Percentiles rank a stretch among this genome's conserved stretches.
Evolutionary conservation across 345 rosid species (phyloP).

Genomic region (Turritis glabra): DNA sequence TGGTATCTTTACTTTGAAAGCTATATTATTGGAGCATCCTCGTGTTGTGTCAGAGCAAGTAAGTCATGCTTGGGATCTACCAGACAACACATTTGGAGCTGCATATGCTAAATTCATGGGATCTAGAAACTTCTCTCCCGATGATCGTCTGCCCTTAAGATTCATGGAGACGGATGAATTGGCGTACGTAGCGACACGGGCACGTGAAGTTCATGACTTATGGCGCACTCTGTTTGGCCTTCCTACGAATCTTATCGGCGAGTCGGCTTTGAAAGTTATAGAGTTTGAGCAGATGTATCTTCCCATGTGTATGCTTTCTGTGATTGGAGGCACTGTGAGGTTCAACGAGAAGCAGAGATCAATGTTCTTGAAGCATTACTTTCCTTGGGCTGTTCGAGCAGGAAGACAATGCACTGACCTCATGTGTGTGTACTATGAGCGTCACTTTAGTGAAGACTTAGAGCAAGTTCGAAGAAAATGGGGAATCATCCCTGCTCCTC

Average conservation of each 20-base stretch:
- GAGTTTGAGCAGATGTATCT: conserved; percentile 80
- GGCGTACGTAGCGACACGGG: conserved; percentile 67
- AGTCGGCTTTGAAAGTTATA: conserved; percentile 72
- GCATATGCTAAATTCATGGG: conserved; percentile 87
- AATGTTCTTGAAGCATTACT: conserved; percentile 59
- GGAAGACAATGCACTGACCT: conserved; percentile 62
- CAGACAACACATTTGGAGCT: conserved; percentile 73
- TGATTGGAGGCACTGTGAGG: conserved; percentile 62
- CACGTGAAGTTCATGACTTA: conserved; percentile 81
- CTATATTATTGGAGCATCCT: conserved; percentile 62
- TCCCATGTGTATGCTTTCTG: conserved; percentile 72
- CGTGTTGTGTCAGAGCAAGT: conserved; percentile 65
- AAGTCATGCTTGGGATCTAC: conserved; percentile 74
- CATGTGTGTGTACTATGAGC: conserved; percentile 66
- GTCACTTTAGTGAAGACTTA: conserved; percentile 67
- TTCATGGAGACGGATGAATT: conserved; percentile 79
- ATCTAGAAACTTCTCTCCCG: conserved; percentile 77
- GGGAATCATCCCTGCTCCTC: conserved; percentile 65
- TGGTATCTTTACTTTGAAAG: conserved; percentile 38
- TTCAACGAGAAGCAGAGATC: conserved; percentile 65
- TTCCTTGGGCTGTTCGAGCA: conserved; percentile 72
- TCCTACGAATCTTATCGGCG: conserved; percentile 71
- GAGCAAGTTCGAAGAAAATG: conserved; percentile 62
- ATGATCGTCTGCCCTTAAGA: conserved; percentile 74
- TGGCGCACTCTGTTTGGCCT: conserved; percentile 79